These are phyloP conservation scores for Elaphomyces granulatus DNA, from an alignment of 495 filamentous ascomycete species.

Conservation along the genomic window DNA sequence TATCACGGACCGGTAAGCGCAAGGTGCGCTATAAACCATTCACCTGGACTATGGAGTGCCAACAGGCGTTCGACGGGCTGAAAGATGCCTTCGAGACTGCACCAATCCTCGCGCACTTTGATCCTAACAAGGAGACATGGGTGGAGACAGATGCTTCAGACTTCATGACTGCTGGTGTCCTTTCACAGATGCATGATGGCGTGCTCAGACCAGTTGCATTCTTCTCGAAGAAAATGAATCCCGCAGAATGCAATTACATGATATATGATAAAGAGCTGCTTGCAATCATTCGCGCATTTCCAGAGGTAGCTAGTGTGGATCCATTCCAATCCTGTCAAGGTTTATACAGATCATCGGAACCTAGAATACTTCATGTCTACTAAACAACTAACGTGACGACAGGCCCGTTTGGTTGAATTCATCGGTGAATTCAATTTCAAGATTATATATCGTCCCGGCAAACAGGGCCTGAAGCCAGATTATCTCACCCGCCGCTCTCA, in stretches of 20 bases:
- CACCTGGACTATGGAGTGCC: too few relatives aligned
- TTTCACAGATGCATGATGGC: background rate
- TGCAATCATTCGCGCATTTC: conserved; percentile 13
- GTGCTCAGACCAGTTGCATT: conserved; percentile 13
- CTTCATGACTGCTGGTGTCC: conserved; percentile 3
- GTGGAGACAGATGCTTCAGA: conserved; percentile 9
- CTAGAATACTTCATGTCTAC: conserved; percentile 16
- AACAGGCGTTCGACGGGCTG: too few relatives aligned
- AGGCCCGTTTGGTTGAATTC: conserved; percentile 1
- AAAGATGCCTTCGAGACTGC: too few relatives aligned
- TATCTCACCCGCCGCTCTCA: background rate
- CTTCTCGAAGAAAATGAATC: too few relatives aligned
- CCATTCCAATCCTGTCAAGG: conserved; percentile 1
- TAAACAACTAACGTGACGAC: conserved; percentile 4
- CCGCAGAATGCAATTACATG: conserved; percentile 18
- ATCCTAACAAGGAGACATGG: conserved; percentile 2
- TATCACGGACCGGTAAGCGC: too few relatives aligned
- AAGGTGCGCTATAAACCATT: too few relatives aligned
- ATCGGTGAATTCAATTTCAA: conserved; percentile 3
- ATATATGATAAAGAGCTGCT: conserved; percentile 20
- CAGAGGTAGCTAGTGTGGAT: conserved; percentile 5
- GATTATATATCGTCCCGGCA: conserved; percentile 4
- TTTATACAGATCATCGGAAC: conserved; percentile 10
- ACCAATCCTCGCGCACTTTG: background rate
- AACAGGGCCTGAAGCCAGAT: background rate